Conservation (phyloP, 2,329 filamentous ascomycete genomes). For the Botryosphaeria agaves region DNA sequence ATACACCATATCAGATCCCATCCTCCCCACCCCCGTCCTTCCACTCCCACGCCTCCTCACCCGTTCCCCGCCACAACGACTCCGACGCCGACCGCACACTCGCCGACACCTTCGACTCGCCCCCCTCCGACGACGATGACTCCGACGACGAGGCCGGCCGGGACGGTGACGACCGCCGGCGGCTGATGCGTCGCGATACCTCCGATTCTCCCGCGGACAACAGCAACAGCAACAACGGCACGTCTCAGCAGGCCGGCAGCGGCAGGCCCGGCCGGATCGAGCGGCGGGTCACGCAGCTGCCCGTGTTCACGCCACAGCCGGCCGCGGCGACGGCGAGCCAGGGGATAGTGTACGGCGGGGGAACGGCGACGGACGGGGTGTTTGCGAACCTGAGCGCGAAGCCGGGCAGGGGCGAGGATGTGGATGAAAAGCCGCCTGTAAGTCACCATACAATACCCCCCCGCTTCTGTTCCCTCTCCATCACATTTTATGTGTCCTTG, state of each 20-base stretch:
- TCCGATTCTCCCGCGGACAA: no score
- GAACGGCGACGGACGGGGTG: conserved; percentile 70
- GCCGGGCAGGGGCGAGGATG: conserved; percentile 62
- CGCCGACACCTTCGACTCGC: conserved; percentile 71
- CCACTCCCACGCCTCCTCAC: conserved; percentile 64
- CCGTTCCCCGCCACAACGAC: conserved; percentile 33
- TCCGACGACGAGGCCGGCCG: conserved; percentile 52
- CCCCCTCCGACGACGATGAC: conserved; percentile 47
- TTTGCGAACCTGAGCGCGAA: conserved; percentile 92
- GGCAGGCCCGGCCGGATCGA: conserved; percentile 19
- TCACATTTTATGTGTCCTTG: neutral
- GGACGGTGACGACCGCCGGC: conserved; percentile 65
- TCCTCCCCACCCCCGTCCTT: conserved; percentile 57
- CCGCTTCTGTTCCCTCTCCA: conserved; percentile 1
- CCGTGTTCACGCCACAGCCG: conserved; percentile 24
- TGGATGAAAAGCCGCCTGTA: conserved; percentile 88
- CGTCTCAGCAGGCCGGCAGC: conserved; percentile 1
- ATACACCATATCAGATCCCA: conserved; percentile 21
- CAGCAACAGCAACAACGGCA: no score
- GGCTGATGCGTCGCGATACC: conserved; percentile 66
- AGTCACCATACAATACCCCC: conserved; percentile 24
- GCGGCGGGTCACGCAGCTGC: conserved; percentile 35
- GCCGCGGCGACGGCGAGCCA: conserved; percentile 16
- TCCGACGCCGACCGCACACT: conserved; percentile 60
- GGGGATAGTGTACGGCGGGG: conserved; percentile 48